Base-by-base conservation (phyloP, 345 rosid genomes). In the Murraya koenigii region DNA sequence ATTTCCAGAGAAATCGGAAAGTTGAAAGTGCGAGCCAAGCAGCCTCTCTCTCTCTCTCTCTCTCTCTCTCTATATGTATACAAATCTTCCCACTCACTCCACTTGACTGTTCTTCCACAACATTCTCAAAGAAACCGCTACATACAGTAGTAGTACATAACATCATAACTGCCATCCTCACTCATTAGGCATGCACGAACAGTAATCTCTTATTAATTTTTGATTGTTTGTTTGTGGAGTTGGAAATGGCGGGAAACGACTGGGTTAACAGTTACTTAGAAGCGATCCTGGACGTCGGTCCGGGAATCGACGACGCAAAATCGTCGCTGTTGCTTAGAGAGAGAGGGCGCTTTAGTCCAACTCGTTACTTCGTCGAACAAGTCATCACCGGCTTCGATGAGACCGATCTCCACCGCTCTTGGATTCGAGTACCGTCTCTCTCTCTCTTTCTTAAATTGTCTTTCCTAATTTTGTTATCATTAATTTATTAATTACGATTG, bases 401-500 rank as follows among this genome's bases (percentile, higher is more conserved):
- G 88, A 90, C 94, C 82, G 98, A 94, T 87, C 97, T 94, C 76
- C 90, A 92, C 74, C 97, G 97, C 76, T 87, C 97, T 10, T 92
- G 97, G 97, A 85, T 85, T 74, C 90, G 85, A 80, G 97, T 92
- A 75, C 54, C 78, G 28, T 30, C 13, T 14, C 2, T 63, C 67
- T n/a, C 59, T 11, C 28, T 32, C 33, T 47, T 35, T 44, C 0
- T 71, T 69, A 72, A 52, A 0, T 14, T 25, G 61, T 75, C 66
- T 8, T 64, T 52, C 23, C 2, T 61, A 55, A 73, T 9, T 32
- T 9, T 38, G 38, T n/a, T 64, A 14, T 70, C 30, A 28, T 25
- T 63, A 4, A n/a, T n/a, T n/a, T n/a, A n/a, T n/a, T 22, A 6
- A 19, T 25, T 77, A 69, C 14, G 80, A 14, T 39, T 6, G 7